Base-by-base conservation (phyloP, 2,329 filamentous ascomycete genomes). In the Ilyonectria sp. region DNA sequence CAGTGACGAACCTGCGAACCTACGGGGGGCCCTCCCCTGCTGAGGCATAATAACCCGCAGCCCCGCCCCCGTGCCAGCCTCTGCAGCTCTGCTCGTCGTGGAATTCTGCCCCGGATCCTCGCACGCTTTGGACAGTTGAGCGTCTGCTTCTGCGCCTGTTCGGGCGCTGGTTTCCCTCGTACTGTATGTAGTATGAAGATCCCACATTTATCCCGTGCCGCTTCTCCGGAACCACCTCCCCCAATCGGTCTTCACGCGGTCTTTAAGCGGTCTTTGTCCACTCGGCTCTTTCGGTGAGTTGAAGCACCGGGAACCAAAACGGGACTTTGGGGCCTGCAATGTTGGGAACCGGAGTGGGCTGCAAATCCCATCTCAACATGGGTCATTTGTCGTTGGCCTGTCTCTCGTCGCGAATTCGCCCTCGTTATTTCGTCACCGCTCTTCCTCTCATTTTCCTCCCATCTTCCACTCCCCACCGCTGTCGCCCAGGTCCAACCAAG, bases 51-150 rank as follows among this genome's bases (percentile, higher is more conserved):
- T 21, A 50, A 52, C 23, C 49, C 46, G 63, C 33, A 46, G 50
- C 57, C 47, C 29, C 43, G 55, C 49, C 58, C 43, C 64, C 63
- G 53, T 52, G 52, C n/a, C 44, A 65, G 63, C 56, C 60, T 56
- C 19, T 40, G 37, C 56, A 57, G 50, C 60, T 56, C 19, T 40
- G 37, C 56, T 65, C 56, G 54, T 65, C 56, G 54, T 60, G 63
- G 43, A 46, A 57, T 53, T 49, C 53, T 44, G 53, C 58, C 63
- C 63, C 63, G 46, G 58, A 61, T 62, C 63, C 46, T 54, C 53
- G 17, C 37, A 53, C 37, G 29, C 54, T 64, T 46, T n/a, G 40
- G 15, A 6, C 40, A 43, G n/a, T 15, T n/a, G n/a, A n/a, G 15
- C n/a, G 40, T n/a, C 15, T 17, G 17, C 40, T 43, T 43, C 17